Base-by-base conservation (phyloP, 2,329 filamentous ascomycete species). In the Hawksworthiomyces lignivorus region DNA sequence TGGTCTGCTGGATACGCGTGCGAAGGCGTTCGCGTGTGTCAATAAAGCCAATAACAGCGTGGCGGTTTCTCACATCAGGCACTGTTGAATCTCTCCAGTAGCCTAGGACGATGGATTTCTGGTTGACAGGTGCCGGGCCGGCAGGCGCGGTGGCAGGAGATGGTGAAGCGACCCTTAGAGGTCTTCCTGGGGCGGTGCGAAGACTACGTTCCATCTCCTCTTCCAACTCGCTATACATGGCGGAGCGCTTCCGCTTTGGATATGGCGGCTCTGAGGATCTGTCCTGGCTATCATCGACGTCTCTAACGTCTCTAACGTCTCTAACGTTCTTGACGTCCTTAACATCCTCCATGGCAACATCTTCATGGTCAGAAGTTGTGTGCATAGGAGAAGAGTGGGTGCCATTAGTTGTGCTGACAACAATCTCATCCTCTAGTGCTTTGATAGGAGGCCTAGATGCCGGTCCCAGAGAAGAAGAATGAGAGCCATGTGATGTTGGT, bases 1-100 rank as follows among this genome's bases (percentile, higher is more conserved):
- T 75, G 36, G 63, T 60, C 0, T 63, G 61, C 50, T 77, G 72
- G 28, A 80, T 72, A 7, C 75, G 68, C 3, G 76, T 80, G 20
- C 77, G 73, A 2, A 82, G 65, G 2, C 77, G 68, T 41, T 80
- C 76, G 15, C 75, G 63, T 10, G 75, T 63, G 46, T 82, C 77
- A 36, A 81, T 80, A 46, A 80, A 81, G 5, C 76, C 77, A 36
- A 77, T 70, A 1, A 81, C 73, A 0, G 68, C 68, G 53, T 81
- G 77, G 52, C 76, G 79, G 12, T 68, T 65, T 3, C 59, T 59
- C 7, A 63, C 58, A 12, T 69, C 58, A 0, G 70, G 67, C 1
- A 74, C 69, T 4, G 61, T 60, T 0, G 77, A 80, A 36, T 79
- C 73, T 38, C 76, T 67, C 77, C 77, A 82, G 40, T 75, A 71